Percentiles rank a stretch among this genome's conserved stretches.
phyloP scores from a whole-genome alignment of 192 early-diverging fungal species.

The Chytriomyces sp. region DNA sequence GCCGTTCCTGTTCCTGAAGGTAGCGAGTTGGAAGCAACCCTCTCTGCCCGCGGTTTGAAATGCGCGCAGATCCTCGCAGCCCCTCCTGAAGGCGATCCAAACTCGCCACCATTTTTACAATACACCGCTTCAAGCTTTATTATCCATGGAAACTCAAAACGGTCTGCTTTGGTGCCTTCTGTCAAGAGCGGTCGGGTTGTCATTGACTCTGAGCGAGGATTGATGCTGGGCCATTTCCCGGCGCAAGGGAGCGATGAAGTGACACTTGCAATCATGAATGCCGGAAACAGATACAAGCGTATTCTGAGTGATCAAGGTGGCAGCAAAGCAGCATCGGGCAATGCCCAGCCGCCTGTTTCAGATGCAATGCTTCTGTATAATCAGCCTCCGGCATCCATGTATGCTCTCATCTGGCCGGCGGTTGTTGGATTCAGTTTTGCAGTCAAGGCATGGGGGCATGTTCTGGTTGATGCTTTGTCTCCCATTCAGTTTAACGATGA shows the following conservation, averaged over 20 bases:
- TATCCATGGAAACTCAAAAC: constrained; percentile 1
- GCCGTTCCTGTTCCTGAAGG: neutral
- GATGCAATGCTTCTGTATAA: constrained; percentile 38
- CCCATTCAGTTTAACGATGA: constrained; percentile 55
- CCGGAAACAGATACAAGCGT: constrained; percentile 46
- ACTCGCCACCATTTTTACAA: constrained; percentile 12
- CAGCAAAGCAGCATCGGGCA: constrained; percentile 22
- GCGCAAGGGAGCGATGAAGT: constrained; percentile 53
- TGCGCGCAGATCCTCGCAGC: constrained; percentile 31
- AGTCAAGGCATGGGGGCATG: constrained; percentile 62
- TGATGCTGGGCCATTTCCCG: constrained; percentile 49
- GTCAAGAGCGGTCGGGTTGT: constrained; percentile 42
- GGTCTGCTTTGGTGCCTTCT: neutral
- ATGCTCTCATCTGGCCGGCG: constrained; percentile 53
- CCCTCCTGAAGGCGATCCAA: neutral
- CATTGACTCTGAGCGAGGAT: constrained; percentile 48
- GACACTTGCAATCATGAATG: constrained; percentile 47
- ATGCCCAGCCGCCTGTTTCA: constrained; percentile 25
- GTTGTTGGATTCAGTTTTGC: constrained; percentile 63
- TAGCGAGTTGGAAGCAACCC: neutral
- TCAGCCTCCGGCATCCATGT: constrained; percentile 36
- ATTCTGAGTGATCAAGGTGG: neutral
- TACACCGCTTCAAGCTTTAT: constrained; percentile 13
- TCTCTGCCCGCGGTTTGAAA: constrained; percentile 40
- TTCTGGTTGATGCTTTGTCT: constrained; percentile 45